phyloP scores from a whole-genome alignment of 768 basidiomycete species.

The Termitomyces sp. region DNA sequence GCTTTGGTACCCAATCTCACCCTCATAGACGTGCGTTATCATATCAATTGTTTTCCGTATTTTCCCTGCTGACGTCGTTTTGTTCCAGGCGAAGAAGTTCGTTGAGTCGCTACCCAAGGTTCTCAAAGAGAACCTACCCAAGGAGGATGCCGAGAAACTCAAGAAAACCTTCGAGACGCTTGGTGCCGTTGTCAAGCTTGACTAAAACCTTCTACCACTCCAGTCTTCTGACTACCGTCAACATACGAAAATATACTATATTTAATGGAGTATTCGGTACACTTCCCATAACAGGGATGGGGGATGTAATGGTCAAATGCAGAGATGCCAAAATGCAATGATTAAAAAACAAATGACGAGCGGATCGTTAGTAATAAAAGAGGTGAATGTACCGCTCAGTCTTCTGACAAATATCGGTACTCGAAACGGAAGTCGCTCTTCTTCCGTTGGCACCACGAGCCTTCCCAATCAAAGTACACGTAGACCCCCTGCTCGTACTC shows the following conservation, averaged over 20 bases:
- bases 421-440: slow-evolving; percentile 98
- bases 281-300: slow-evolving; percentile 6
- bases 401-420: slow-evolving; percentile 92
- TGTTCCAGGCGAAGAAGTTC: slow-evolving; percentile 92
- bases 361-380: background rate
- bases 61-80: background rate
- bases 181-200: slow-evolving; percentile 84
- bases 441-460: slow-evolving; percentile 97
- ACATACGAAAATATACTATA: slow-evolving; percentile 17
- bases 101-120: slow-evolving; percentile 93
- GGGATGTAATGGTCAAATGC: slow-evolving; percentile 10
- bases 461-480: slow-evolving; percentile 99
- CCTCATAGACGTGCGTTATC: slow-evolving; percentile 82
- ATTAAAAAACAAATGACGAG: background rate
- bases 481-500: slow-evolving; percentile 99
- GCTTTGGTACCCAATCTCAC: slow-evolving; percentile 93
- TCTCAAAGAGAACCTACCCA: slow-evolving; percentile 91
- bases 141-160: slow-evolving; percentile 98
- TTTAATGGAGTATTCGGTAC: slow-evolving; percentile 20
- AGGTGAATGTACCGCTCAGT: slow-evolving; percentile 41
- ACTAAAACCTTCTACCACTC: slow-evolving; percentile 43
- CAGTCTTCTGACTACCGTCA: slow-evolving; percentile 5
- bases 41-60: background rate
- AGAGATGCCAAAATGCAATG: slow-evolving; percentile 7
- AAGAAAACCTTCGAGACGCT: slow-evolving; percentile 86